Percentiles rank a stretch among this genome's conserved stretches.
Conservation (phyloP, 345 rosid genomes). For the Geranium brycei region DNA sequence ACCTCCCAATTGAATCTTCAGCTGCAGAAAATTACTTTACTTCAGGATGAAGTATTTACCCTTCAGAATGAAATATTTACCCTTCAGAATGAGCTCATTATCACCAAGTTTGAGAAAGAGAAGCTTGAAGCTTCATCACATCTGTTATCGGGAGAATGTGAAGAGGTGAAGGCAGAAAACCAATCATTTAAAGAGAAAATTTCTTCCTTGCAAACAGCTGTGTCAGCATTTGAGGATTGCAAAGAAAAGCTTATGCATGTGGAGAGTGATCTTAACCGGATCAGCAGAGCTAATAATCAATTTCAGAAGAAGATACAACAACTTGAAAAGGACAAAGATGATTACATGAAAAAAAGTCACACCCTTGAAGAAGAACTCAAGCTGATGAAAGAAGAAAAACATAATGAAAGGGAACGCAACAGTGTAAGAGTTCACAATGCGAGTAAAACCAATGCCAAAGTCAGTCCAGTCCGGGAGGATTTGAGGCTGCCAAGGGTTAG, state of each 20-base stretch:
- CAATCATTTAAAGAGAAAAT: constrained; percentile 21
- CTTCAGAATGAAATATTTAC: constrained; percentile 16
- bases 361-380: constrained; percentile 34
- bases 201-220: constrained; percentile 17
- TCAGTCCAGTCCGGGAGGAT: constrained; percentile 3
- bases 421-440: background rate
- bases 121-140: constrained; percentile 22
- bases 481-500: constrained; percentile 9
- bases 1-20: constrained; percentile 18
- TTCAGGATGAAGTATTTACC: constrained; percentile 19
- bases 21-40: constrained; percentile 19
- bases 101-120: constrained; percentile 21
- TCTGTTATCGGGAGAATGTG: constrained; percentile 18
- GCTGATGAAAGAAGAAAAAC: constrained; percentile 22
- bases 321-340: constrained; percentile 33
- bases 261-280: constrained; percentile 24
- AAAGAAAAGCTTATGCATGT: constrained; percentile 26
- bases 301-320: constrained; percentile 25
- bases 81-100: constrained; percentile 16
- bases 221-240: constrained; percentile 28
- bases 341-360: constrained; percentile 14
- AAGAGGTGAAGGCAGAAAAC: constrained; percentile 28
- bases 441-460: constrained; percentile 8
- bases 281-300: constrained; percentile 28
- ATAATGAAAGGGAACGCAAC: constrained; percentile 11